These are phyloP conservation scores for Mycena citricolor DNA, from an alignment of 1,284 basidiomycete species.

Conservation along the genomic window DNA sequence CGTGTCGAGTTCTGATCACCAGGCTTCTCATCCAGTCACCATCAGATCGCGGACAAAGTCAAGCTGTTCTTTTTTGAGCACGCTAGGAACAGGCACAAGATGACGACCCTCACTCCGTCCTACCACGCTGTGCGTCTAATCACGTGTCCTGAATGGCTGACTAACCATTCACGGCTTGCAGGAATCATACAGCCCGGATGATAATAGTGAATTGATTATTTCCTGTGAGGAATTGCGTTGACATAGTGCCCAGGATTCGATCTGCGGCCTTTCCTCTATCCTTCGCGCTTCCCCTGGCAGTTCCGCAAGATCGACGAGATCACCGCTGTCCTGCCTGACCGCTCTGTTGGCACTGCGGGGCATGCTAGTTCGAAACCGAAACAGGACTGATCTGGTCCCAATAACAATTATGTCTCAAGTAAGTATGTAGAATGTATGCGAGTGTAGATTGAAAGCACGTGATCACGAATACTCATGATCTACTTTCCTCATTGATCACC, in stretches of 20 bases:
- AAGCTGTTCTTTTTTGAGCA: constrained; percentile 98
- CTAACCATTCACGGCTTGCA: constrained; percentile 33
- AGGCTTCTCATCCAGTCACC: not conserved
- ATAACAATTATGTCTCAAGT: too few species aligned
- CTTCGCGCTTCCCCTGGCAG: constrained; percentile 92
- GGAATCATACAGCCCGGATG: constrained; percentile 96
- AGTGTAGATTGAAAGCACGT: too few species aligned
- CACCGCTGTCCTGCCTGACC: constrained; percentile 72
- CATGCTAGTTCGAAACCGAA: too few species aligned
- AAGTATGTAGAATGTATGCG: too few species aligned
- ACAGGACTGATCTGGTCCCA: constrained; percentile 19
- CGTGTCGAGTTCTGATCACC: not conserved
- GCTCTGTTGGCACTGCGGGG: constrained; percentile 37
- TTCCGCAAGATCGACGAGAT: constrained; percentile 92
- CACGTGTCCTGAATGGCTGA: constrained; percentile 8
- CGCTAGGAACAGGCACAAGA: constrained; percentile 97
- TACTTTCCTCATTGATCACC: too few species aligned
- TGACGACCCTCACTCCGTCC: constrained; percentile 96
- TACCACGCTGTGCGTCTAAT: constrained; percentile 91
- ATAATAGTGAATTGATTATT: constrained; percentile 72
- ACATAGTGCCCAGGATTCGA: constrained; percentile 74
- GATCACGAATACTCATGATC: too few species aligned
- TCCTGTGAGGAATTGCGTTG: constrained; percentile 11
- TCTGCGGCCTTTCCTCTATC: constrained; percentile 94
- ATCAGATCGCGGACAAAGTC: constrained; percentile 93